Evolutionary conservation across 2,329 filamentous ascomycete species (phyloP), one percentile per base, ranked within the genome.

Genomic region (Verticillium nubilum): DNA sequence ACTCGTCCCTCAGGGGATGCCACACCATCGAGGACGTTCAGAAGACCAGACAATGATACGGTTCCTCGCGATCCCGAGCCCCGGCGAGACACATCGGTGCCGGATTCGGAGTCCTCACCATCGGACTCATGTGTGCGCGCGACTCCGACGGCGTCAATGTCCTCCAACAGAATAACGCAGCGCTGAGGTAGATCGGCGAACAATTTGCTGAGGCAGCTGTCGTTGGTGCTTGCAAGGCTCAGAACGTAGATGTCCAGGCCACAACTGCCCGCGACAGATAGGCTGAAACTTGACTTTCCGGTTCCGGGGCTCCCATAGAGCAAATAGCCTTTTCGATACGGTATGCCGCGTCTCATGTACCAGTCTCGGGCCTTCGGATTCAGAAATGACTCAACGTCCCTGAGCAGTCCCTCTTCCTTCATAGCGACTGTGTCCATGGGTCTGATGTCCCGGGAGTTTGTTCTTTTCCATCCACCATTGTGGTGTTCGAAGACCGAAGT

Each of bases 1-100:
- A 86, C 76, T n/a, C 84, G 80, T 7, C 84, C 84, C 67, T 87
- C 85, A 62, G 86, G 83, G 9, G 83, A 85, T n/a, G 83, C 83
- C 6, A 87, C 84, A 37, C 91, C 90, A 65, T 96, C 90, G 42
- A 95, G 86, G 53, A 90, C 88, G 72, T 95, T 95, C 54, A 95
- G 83, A 2, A 95, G 78, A 0, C 89, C 90, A 0, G 89, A 92
- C 1, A 95, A 80, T 0, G 89, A 91, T 50, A 95, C 71, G 70
- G 26, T 31, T 57, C 57, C 42, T 64, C 67, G 25, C 56, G 26
- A 19, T 60, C 70, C 33, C 62, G 62, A 17, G 64, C 66, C 57
- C n/a, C n/a, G n/a, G n/a, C n/a, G n/a, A n/a, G n/a, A n/a, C n/a
- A n/a, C n/a, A n/a, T n/a, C n/a, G n/a, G n/a, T n/a, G n/a, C n/a